Conservation (phyloP, 2,329 filamentous ascomycete genomes). For the Ophioceras dolichostomum region DNA sequence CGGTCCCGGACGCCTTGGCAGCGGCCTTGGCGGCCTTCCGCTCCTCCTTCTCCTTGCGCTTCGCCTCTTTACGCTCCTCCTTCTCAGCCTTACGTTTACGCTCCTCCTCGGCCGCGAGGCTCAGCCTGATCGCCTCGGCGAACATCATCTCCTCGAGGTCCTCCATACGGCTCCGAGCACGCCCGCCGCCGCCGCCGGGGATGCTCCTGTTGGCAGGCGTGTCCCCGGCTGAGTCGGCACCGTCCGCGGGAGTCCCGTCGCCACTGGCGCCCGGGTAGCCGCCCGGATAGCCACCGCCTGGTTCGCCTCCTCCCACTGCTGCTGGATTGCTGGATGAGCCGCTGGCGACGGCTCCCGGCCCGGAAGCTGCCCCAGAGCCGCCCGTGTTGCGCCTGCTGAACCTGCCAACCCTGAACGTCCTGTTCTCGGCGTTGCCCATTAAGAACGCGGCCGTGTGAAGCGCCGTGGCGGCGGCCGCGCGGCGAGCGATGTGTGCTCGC, state of each 20-base stretch:
- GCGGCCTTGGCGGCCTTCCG: constrained; percentile 64
- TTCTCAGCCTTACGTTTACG: constrained; percentile 78
- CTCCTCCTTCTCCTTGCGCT: constrained; percentile 73
- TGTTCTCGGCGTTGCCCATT: constrained; percentile 51
- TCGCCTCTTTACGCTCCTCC: constrained; percentile 68
- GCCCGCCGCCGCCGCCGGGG: constrained; percentile 11
- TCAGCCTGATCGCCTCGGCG: constrained; percentile 86
- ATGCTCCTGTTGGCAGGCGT: neutral
- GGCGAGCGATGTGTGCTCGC: constrained; percentile 69
- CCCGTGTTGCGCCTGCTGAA: constrained; percentile 44
- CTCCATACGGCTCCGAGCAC: constrained; percentile 53
- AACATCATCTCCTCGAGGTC: constrained; percentile 98
- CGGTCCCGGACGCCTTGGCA: constrained; percentile 23
- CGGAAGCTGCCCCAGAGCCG: constrained; percentile 22
- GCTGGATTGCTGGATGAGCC: neutral
- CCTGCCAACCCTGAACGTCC: constrained; percentile 40
- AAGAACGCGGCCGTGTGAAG: constrained; percentile 91
- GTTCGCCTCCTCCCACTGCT: no score
- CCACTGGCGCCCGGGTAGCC: neutral
- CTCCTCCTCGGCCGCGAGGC: constrained; percentile 86
- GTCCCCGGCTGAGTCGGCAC: neutral
- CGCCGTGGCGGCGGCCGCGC: constrained; percentile 86
- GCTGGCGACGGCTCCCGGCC: constrained; percentile 7
- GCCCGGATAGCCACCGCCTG: no score
- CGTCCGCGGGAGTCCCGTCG: neutral